These are phyloP conservation scores for Psilocybe cubensis DNA, from an alignment of 768 basidiomycete genomes.

Conservation along the genomic window DNA sequence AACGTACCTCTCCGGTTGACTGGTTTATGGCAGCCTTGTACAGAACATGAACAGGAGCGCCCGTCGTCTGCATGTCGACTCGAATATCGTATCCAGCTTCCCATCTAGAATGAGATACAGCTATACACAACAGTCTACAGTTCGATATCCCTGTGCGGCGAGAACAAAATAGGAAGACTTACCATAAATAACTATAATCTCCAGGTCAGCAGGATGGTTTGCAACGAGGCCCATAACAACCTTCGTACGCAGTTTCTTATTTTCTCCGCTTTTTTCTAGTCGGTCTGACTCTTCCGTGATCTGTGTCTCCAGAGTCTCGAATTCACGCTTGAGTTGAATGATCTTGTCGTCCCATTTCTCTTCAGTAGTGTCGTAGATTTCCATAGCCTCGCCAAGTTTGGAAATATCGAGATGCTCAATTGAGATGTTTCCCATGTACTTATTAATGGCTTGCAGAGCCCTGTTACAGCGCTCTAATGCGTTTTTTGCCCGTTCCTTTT, in stretches of 20 bases:
- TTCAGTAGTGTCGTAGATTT: slow-evolving; percentile 15
- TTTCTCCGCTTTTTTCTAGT: slow-evolving; percentile 17
- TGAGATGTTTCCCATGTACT: slow-evolving; percentile 10
- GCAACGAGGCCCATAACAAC: slow-evolving; percentile 35
- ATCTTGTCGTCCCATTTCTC: slow-evolving; percentile 26
- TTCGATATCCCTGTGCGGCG: no score
- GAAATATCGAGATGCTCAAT: slow-evolving; percentile 15
- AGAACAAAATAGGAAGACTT: no score
- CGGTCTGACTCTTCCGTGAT: slow-evolving; percentile 11
- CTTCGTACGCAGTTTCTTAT: slow-evolving; percentile 6
- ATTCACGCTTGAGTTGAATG: slow-evolving; percentile 16
- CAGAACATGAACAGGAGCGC: slow-evolving; percentile 29
- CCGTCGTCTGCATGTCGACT: slow-evolving; percentile 34
- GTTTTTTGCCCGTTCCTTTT: background rate
- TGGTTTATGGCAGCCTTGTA: slow-evolving; percentile 43
- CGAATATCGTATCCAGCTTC: slow-evolving; percentile 40
- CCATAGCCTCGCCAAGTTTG: slow-evolving; percentile 18
- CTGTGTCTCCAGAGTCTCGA: slow-evolving; percentile 16
- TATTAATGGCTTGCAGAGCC: slow-evolving; percentile 22
- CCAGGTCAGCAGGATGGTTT: slow-evolving; percentile 31
- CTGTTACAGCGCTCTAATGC: slow-evolving; percentile 13
- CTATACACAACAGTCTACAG: no score
- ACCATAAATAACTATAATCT: slow-evolving; percentile 42
- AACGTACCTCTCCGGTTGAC: slow-evolving; percentile 37
- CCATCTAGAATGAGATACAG: slow-evolving; percentile 34